A percentile compares a stretch with the other conserved stretches of the same genome.
Evolutionary conservation across 2,329 filamentous ascomycete species (phyloP).

Genomic region (Ascomycota sp.): DNA sequence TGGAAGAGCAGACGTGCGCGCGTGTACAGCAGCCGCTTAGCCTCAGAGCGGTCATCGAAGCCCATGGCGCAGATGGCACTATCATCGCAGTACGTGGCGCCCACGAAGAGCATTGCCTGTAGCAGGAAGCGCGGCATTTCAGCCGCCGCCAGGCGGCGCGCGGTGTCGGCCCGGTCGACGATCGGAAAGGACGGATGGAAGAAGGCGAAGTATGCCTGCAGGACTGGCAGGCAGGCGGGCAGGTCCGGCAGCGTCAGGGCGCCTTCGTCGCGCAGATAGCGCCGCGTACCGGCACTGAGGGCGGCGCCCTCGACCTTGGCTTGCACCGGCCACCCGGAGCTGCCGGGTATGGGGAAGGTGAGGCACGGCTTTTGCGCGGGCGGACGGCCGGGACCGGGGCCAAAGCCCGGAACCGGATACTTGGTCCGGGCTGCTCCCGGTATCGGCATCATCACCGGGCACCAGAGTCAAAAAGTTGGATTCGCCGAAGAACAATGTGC

Average conservation of each 20-base stretch:
- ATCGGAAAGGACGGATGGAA: constrained; percentile 37
- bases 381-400: neutral
- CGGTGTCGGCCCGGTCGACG: constrained; percentile 23
- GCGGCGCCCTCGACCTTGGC: constrained; percentile 8
- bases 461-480: constrained; percentile 18
- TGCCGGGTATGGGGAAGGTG: constrained; percentile 11
- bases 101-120: constrained; percentile 33
- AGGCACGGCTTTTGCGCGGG: constrained; percentile 7
- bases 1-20: constrained; percentile 30
- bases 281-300: constrained; percentile 24
- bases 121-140: constrained; percentile 27
- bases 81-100: constrained; percentile 30
- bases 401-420: too few relatives aligned
- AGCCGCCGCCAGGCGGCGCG: constrained; percentile 16
- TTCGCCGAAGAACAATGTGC: constrained; percentile 16
- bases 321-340: constrained; percentile 6
- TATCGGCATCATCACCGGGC: constrained; percentile 6
- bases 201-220: constrained; percentile 32
- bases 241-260: constrained; percentile 23
- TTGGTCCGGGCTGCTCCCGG: too few relatives aligned
- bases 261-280: constrained; percentile 24
- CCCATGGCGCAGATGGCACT: constrained; percentile 21
- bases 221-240: constrained; percentile 18
- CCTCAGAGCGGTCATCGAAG: constrained; percentile 25
- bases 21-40: constrained; percentile 28